Conservation (phyloP, 257 asterid genomes). For the Petrea volubilis region DNA sequence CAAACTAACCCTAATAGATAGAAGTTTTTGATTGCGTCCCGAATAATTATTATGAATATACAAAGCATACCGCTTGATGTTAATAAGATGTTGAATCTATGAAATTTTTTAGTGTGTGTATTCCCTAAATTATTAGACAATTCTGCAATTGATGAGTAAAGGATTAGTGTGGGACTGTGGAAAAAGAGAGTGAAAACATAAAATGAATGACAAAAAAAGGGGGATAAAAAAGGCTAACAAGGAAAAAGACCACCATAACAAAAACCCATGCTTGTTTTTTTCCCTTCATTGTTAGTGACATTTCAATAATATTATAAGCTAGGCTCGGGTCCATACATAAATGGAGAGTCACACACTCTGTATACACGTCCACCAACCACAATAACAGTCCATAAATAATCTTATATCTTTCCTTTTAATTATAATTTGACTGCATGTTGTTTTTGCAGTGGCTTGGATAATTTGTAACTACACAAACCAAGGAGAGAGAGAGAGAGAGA, state of each 20-base stretch:
- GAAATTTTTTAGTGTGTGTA: too few species aligned
- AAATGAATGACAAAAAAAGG: conserved; percentile 12
- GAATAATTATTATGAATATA: too few species aligned
- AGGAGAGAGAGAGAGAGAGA: background rate
- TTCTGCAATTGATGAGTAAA: background rate
- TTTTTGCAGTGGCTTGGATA: background rate
- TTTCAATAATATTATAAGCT: conserved; percentile 30
- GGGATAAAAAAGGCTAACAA: background rate
- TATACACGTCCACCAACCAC: background rate
- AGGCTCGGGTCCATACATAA: conserved; percentile 24
- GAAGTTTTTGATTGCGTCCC: too few species aligned
- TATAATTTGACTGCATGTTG: background rate
- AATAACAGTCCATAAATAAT: background rate
- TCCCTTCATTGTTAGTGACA: conserved; percentile 27
- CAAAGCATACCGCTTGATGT: too few species aligned
- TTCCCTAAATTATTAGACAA: background rate
- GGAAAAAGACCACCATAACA: conserved; percentile 19
- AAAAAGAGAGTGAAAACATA: conserved; percentile 10
- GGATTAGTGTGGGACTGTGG: background rate
- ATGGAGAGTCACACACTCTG: background rate
- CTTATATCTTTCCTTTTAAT: background rate
- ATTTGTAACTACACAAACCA: conserved; percentile 24
- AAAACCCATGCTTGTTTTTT: conserved; percentile 28
- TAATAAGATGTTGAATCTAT: too few species aligned
- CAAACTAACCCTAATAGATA: too few species aligned